Evolutionary conservation across 208 protist species (phyloP).

Genomic region (Novymonas esmeraldas): DNA sequence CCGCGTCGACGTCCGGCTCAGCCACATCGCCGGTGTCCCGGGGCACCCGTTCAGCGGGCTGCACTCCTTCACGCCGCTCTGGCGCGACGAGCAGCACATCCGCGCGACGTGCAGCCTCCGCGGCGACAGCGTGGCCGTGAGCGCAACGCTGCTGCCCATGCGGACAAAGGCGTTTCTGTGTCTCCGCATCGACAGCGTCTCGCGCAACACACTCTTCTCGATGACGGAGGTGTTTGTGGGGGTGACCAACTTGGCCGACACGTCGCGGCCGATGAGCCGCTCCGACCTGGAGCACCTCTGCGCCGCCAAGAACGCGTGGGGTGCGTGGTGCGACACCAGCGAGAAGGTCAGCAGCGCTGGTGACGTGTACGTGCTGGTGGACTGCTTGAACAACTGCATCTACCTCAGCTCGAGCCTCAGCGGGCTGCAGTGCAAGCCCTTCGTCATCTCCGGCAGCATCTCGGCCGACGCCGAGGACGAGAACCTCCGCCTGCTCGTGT

Average conservation of each 20-base stretch:
- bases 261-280: conserved; percentile 40
- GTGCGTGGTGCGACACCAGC: conserved; percentile 77
- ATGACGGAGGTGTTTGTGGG: conserved; percentile 76
- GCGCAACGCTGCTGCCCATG: conserved; percentile 60
- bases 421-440: conserved; percentile 62
- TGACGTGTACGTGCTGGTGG: conserved; percentile 66
- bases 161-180: conserved; percentile 64
- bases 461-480: conserved; percentile 44
- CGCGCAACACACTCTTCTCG: conserved; percentile 34
- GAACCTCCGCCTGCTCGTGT: conserved; percentile 67
- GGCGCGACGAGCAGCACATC: conserved; percentile 55
- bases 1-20: conserved; percentile 66
- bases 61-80: conserved; percentile 69
- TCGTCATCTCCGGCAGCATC: conserved; percentile 64
- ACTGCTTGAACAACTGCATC: conserved; percentile 57
- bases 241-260: conserved; percentile 59
- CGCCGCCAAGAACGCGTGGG: conserved; percentile 69
- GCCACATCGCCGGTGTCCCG: conserved; percentile 69
- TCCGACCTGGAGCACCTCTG: conserved; percentile 68
- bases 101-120: conserved; percentile 37
- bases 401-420: conserved; percentile 70
- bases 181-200: conserved; percentile 37
- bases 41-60: conserved; percentile 83
- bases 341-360: conserved; percentile 51
- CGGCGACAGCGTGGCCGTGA: conserved; percentile 63